Base-by-base conservation (phyloP, 306 rosid genomes). In the Carpinus fangiana region DNA sequence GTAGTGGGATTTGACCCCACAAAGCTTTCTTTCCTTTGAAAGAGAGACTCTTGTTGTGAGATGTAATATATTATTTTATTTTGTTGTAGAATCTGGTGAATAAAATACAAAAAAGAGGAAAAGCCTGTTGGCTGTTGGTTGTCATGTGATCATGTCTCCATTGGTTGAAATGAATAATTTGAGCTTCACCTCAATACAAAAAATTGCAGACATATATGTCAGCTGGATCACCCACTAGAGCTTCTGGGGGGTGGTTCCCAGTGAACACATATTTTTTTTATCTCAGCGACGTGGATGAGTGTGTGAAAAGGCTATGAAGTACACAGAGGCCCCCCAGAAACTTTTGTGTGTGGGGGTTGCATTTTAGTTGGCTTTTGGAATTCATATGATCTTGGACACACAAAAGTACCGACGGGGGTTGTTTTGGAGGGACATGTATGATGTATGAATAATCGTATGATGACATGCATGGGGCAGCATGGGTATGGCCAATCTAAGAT, bases 91-190 rank as follows among this genome's bases (percentile, higher is more conserved):
- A 73, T 81, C 62, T 76, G 75, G 59, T 57, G 21, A 73, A 78
- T 88, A 81, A 84, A 73, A 81, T 66, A 71, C 36, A n/a, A n/a
- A n/a, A 26, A 28, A 50, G 67, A 70, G 54, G 21, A 76, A 55
- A 74, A 47, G 41, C 50, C 23, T 34, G 70, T 55, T 71, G 79
- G 76, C 21, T 50, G 67, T 65, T 80, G 87, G 82, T 61, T 52
- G 75, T 69, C 83, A 72, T 81, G 85, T 83, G 87, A 82, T 54
- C 36, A 17, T 72, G 82, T 74, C 84, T 70, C 69, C 52, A 4
- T 68, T 38, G 73, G 78, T 26, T 75, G 64, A 23, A 23, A 23
- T 23, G 26, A 78, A 69, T 80, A 72, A 66, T 84, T 79, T 76
- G 76, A 34, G 73, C 73, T 57, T 41, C 66, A 83, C 75, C 74